Percentiles rank a stretch among this genome's conserved stretches.
Evolutionary conservation across 2,329 filamentous ascomycete species (phyloP).

Genomic region (Venturia aucupariae): DNA sequence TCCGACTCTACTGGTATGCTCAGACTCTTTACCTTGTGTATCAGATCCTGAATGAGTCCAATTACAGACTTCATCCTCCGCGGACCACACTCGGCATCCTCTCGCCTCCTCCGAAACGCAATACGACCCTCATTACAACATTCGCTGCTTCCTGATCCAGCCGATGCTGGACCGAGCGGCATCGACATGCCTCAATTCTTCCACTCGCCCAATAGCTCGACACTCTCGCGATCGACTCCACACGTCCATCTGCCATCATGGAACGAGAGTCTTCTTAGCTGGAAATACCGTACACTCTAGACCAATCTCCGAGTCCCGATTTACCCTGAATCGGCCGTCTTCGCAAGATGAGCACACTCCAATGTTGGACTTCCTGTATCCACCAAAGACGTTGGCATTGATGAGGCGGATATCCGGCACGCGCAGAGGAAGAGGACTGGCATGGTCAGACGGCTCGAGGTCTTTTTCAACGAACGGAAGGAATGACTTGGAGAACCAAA

Average conservation of each 20-base stretch:
- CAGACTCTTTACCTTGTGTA: too few relatives aligned
- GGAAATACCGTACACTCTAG: background rate
- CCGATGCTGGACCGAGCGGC: conserved; percentile 50
- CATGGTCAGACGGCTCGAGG: conserved; percentile 15
- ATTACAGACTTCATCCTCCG: too few relatives aligned
- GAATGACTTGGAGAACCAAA: background rate
- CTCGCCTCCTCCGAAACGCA: background rate
- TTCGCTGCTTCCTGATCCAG: background rate
- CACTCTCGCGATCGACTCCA: conserved; percentile 14
- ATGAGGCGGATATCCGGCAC: conserved; percentile 23
- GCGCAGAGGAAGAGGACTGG: conserved; percentile 18
- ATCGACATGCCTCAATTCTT: conserved; percentile 42
- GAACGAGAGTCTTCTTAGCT: background rate
- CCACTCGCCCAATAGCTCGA: background rate
- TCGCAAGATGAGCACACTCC: background rate
- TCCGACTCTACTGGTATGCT: background rate
- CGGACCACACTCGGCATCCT: background rate
- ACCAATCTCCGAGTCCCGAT: background rate
- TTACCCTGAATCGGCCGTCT: background rate
- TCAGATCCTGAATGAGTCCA: background rate
- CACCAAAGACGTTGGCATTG: conserved; percentile 34
- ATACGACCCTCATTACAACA: background rate
- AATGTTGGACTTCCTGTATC: conserved; percentile 41
- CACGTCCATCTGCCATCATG: background rate
- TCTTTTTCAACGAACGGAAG: background rate